Conservation (phyloP, 2,329 filamentous ascomycete species). For the Fusarium caatingaense region DNA sequence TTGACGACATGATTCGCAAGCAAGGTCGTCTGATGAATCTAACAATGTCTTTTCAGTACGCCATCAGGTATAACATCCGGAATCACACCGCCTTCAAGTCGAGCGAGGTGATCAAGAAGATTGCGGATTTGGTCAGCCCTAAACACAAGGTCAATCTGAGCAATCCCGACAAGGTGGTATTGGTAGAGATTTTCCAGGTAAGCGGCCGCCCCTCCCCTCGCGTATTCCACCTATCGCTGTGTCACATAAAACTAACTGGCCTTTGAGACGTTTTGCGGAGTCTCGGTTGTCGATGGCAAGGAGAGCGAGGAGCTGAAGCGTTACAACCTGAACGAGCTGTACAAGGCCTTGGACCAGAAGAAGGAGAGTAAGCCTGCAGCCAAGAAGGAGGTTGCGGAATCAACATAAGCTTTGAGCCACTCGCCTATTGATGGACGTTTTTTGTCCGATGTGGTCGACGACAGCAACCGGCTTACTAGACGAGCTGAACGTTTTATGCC, state of each 20-base stretch:
- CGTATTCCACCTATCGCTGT: constrained; percentile 35
- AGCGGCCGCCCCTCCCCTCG: constrained; percentile 35
- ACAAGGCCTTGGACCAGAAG: constrained; percentile 53
- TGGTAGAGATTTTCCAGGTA: constrained; percentile 86
- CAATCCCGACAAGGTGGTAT: constrained; percentile 80
- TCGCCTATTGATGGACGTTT: constrained; percentile 12
- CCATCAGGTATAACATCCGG: constrained; percentile 82
- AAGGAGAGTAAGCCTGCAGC: constrained; percentile 29
- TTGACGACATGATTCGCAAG: constrained; percentile 28
- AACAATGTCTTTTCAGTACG: constrained; percentile 67
- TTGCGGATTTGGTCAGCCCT: constrained; percentile 73
- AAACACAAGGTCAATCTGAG: constrained; percentile 82
- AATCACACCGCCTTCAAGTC: constrained; percentile 77
- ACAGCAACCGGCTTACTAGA: constrained; percentile 14
- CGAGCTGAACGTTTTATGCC: constrained; percentile 7
- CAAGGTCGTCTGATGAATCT: constrained; percentile 22
- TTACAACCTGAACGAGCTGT: constrained; percentile 82
- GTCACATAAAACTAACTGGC: constrained; percentile 37
- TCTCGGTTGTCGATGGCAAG: constrained; percentile 77
- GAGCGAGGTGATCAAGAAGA: constrained; percentile 75
- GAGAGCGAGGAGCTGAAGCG: constrained; percentile 80
- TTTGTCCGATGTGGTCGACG: constrained; percentile 21
- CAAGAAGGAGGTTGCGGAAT: constrained; percentile 33
- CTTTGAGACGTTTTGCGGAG: constrained; percentile 76
- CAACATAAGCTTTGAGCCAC: constrained; percentile 31